These are phyloP conservation scores for Takashimella koratensis DNA, from an alignment of 1,284 basidiomycete species.

Conservation along the genomic window DNA sequence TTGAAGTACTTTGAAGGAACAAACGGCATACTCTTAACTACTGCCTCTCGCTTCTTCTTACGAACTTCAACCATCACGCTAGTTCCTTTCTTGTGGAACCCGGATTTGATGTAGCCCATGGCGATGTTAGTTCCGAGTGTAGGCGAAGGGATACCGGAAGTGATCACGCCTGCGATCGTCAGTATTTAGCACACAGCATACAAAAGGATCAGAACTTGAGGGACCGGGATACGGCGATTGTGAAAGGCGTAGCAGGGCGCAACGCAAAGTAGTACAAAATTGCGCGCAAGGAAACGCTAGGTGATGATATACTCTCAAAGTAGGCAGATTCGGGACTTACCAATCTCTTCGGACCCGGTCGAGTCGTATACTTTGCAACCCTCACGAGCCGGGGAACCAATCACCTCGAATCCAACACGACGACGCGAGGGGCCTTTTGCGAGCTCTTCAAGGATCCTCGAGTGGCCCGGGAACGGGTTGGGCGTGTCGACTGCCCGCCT, in stretches of 20 bases:
- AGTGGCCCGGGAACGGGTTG: constrained; percentile 75
- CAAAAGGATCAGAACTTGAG: neutral
- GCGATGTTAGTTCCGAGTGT: constrained; percentile 88
- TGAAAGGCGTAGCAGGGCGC: too few species aligned
- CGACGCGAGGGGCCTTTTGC: constrained; percentile 74
- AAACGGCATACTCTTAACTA: constrained; percentile 48
- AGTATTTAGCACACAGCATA: constrained; percentile 4
- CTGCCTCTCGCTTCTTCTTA: constrained; percentile 47
- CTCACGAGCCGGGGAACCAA: constrained; percentile 85
- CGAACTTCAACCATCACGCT: constrained; percentile 53
- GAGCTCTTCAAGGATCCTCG: constrained; percentile 71
- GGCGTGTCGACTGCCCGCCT: constrained; percentile 55
- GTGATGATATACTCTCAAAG: neutral
- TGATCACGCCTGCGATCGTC: constrained; percentile 67
- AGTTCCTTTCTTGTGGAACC: constrained; percentile 88
- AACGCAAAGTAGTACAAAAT: too few species aligned
- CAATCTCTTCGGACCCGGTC: constrained; percentile 58
- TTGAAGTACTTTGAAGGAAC: constrained; percentile 51
- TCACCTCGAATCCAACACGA: constrained; percentile 77
- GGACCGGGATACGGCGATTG: too few species aligned
- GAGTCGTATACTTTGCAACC: constrained; percentile 71
- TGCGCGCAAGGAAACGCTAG: neutral
- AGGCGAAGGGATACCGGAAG: constrained; percentile 94
- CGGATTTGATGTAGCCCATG: constrained; percentile 84
- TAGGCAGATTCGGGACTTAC: constrained; percentile 20